Evolutionary conservation across 805 yeast genomes (phyloP).

Genomic region (Komagataella ulmi): DNA sequence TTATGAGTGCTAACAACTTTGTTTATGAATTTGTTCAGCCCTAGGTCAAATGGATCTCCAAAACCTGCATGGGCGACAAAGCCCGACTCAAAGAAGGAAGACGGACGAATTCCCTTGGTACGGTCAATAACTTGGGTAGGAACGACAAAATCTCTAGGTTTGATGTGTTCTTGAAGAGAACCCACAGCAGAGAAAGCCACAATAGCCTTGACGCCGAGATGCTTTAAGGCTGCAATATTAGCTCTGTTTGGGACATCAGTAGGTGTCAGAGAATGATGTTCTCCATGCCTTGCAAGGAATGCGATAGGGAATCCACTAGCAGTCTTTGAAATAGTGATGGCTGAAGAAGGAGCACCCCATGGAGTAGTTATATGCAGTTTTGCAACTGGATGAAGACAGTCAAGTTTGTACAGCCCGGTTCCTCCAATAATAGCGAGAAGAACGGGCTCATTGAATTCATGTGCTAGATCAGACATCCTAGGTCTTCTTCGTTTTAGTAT

Average conservation of each 20-base stretch:
- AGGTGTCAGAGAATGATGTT: slow-evolving; percentile 80
- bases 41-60: slow-evolving; percentile 89
- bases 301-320: slow-evolving; percentile 74
- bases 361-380: slow-evolving; percentile 77
- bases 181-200: slow-evolving; percentile 96
- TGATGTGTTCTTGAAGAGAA: slow-evolving; percentile 76
- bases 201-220: slow-evolving; percentile 74
- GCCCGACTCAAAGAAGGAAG: slow-evolving; percentile 84
- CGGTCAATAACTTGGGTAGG: slow-evolving; percentile 95
- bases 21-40: slow-evolving; percentile 52
- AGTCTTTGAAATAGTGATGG: slow-evolving; percentile 82
- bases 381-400: slow-evolving; percentile 76
- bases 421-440: slow-evolving; percentile 91
- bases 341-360: slow-evolving; percentile 94
- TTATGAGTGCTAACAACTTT: slow-evolving; percentile 34
- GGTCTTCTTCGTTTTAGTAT: background rate
- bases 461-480: slow-evolving; percentile 22
- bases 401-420: slow-evolving; percentile 88
- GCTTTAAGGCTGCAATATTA: slow-evolving; percentile 90
- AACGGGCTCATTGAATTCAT: slow-evolving; percentile 49
- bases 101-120: slow-evolving; percentile 87
- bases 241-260: slow-evolving; percentile 88
- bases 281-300: slow-evolving; percentile 90
- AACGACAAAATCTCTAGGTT: slow-evolving; percentile 91
- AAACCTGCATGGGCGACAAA: slow-evolving; percentile 96